phyloP scores from a whole-genome alignment of 225 moss, liverwort and hornwort species.

The Polytrichum formosum region DNA sequence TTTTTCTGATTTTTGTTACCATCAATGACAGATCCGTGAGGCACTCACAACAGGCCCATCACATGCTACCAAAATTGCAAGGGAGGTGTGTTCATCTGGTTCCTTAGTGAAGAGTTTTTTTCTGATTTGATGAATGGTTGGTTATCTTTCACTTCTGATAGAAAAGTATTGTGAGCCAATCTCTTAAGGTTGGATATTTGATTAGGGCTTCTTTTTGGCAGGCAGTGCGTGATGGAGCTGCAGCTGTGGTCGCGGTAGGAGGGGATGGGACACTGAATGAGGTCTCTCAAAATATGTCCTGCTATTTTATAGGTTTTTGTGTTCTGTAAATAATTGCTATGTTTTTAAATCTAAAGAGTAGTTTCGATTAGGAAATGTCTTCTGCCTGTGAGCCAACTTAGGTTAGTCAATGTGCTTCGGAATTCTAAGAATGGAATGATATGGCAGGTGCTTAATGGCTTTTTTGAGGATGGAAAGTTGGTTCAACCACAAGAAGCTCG shows the following conservation, averaged over 20 bases:
- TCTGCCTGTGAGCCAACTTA: neutral
- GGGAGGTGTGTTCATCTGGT: constrained; percentile 34
- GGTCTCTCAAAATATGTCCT: constrained; percentile 27
- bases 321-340: neutral
- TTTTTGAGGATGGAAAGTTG: constrained; percentile 71
- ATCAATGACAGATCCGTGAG: constrained; percentile 51
- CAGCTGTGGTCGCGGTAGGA: constrained; percentile 87
- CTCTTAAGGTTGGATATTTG: too few relatives aligned
- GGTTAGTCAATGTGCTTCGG: too few relatives aligned
- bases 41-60: constrained; percentile 73
- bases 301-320: neutral
- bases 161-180: too few relatives aligned
- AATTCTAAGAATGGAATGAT: neutral
- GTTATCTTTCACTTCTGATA: too few relatives aligned
- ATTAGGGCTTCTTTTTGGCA: constrained; percentile 16
- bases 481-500: constrained; percentile 31
- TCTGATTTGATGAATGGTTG: too few relatives aligned
- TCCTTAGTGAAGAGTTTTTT: too few relatives aligned
- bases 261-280: constrained; percentile 95
- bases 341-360: neutral
- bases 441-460: constrained; percentile 83
- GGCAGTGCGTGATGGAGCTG: constrained; percentile 84
- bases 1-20: neutral
- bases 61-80: constrained; percentile 76
- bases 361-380: neutral